Conservation (phyloP, 306 rosid species). For the Vigna hirtella region DNA sequence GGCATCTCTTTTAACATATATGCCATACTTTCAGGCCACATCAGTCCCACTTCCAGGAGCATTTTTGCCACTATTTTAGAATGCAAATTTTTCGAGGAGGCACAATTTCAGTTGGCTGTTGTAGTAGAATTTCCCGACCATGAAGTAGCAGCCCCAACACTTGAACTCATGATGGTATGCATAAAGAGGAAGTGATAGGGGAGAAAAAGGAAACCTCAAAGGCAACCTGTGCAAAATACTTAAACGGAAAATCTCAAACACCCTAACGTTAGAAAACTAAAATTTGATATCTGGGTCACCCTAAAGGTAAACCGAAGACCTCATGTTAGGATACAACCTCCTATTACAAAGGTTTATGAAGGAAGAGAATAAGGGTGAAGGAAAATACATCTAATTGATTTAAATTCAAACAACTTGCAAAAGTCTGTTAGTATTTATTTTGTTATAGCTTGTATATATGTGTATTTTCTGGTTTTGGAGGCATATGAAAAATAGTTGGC, state of each 20-base stretch:
- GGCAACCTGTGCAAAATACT: not conserved
- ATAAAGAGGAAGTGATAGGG: not conserved
- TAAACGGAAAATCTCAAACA: not conserved
- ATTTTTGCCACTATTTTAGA: not conserved
- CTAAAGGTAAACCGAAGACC: not conserved
- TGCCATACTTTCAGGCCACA: no score
- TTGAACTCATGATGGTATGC: not conserved
- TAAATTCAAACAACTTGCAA: no score
- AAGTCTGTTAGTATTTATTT: no score
- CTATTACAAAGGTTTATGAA: no score
- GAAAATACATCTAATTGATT: no score
- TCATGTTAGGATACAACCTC: no score
- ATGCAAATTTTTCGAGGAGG: not conserved
- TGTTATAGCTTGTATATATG: no score
- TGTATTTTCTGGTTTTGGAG: no score
- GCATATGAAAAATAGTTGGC: no score
- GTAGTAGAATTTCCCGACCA: no score
- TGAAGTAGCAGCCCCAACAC: not conserved
- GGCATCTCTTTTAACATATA: no score
- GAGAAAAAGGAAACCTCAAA: not conserved
- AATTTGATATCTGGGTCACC: not conserved
- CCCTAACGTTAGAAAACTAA: not conserved
- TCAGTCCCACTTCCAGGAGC: not conserved
- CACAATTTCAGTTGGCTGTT: not conserved
- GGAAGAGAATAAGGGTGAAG: no score